Evolutionary conservation across 2,329 filamentous ascomycete genomes (phyloP), one percentile per base, ranked within the genome.

Genomic region (Cladosporium austrohemisphaericum): DNA sequence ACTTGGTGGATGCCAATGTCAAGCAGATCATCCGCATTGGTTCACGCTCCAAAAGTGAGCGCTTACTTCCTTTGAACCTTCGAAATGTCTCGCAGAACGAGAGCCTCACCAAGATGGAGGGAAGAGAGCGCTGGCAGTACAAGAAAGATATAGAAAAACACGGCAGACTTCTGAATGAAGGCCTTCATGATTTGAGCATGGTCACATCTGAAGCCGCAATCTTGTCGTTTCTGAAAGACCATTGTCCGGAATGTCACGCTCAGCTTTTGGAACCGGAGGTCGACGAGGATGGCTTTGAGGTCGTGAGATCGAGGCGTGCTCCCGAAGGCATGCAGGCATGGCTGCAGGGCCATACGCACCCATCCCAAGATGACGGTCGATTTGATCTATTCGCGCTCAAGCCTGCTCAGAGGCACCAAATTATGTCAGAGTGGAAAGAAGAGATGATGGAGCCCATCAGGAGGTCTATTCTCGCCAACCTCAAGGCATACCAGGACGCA

Each of bases 1-100:
- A 84, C 51, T 62, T 86, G 0, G 52, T 80, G 0, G 67, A 77
- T 5, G 69, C 66, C 1, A 70, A 68, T 0, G 62, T 77, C 3
- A 55, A 64, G 0, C 68, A 78, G 5, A 71, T 87, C 20, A 74
- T 86, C 20, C 79, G 84, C 0, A 78, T 88, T 4, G 84, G 84
- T 0, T 74, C 72, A 0, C 73, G 73, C 13, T 81, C 75, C 1
- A 79, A 81, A 51, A 81, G 79, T 0, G 72, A 77, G 23, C 56
- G 65, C 1, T 64, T 87, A 0, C 58, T 75, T 7, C 58, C 60
- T 0, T 60, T 76, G n/a, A 83, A 79, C 48, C 70, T 86, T 5
- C 66, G 72, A 0, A 51, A 55, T 0, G 64, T 78, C 4, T 52
- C 56, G 9, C 49, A 59, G 11, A 48, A 54, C 0, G 56, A 63